Evolutionary conservation across 2,329 filamentous ascomycete species (phyloP), one percentile per base, ranked within the genome.

Genomic region (Metarhizium rileyi): DNA sequence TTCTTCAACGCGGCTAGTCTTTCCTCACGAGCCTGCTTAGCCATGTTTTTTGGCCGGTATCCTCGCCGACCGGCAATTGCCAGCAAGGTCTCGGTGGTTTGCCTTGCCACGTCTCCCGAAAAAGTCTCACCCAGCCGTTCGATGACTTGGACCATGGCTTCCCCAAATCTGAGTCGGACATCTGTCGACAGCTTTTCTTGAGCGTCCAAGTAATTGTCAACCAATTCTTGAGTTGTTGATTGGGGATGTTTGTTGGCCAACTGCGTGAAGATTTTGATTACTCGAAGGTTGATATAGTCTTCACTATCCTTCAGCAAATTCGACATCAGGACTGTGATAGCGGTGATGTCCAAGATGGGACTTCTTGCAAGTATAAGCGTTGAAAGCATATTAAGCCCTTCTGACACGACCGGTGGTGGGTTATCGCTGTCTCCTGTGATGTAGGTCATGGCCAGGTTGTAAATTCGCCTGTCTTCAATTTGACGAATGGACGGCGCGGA

Each of bases 211-310:
- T 88, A 89, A 40, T 80, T 75, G 23, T 87, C 83, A 0, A 84
- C 66, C 0, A 89, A 66, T 56, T 87, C 83, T 22, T 70, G 73
- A 3, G 77, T 68, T 0, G 82, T 81, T 0, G 83, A 76, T 40
- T 74, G 77, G 0, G 84, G 81, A 46, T 87, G 83, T 50, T 70
- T 74, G 53, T 73, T 67, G 0, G 83, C 77, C 10, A 90, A 65
- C 23, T 80, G 75, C 0, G 77, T 76, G 51, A 87, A 79, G 1
- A 83, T 73, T 53, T 80, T 80, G 53, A 89, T 78, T 16, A 81
- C 77, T n/a, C 80, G 75, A 3, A 84, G 69, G 57, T 86, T 84
- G 52, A 88, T 81, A 59, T 84, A 90, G 50, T 86, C 83, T 50
- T 89, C 86, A 5, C 74, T 70, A 45, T 86, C 83, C 52, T 76